Percentiles rank a stretch among this genome's conserved stretches.
Evolutionary conservation across 768 basidiomycete species (phyloP).

Genomic region (Mycena epipterygia): DNA sequence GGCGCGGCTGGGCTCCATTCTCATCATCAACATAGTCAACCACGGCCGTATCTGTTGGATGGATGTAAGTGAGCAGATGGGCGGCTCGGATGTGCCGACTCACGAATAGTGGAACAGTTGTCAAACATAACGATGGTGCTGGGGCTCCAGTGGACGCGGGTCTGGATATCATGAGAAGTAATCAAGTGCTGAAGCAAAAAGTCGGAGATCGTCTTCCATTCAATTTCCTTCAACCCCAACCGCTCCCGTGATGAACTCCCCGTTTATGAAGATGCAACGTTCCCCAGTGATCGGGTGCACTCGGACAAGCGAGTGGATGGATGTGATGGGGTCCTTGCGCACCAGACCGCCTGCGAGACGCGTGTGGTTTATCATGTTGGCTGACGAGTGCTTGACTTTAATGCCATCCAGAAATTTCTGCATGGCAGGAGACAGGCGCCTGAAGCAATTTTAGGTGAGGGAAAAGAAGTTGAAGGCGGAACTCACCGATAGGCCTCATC

Average conservation of each 20-base stretch:
- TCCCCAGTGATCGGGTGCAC: slow-evolving; percentile 46
- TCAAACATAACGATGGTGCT: slow-evolving; percentile 38
- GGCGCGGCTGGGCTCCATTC: slow-evolving; percentile 31
- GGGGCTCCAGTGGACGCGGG: slow-evolving; percentile 42
- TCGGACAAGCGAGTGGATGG: slow-evolving; percentile 45
- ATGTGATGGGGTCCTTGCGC: slow-evolving; percentile 44
- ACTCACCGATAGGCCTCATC: slow-evolving; percentile 36
- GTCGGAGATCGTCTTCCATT: slow-evolving; percentile 40
- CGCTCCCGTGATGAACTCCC: slow-evolving; percentile 43
- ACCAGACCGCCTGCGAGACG: slow-evolving; percentile 40
- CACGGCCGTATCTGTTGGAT: slow-evolving; percentile 33
- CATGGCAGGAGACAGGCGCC: slow-evolving; percentile 31
- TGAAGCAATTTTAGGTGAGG: neutral
- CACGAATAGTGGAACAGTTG: slow-evolving; percentile 30
- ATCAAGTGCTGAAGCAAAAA: slow-evolving; percentile 44
- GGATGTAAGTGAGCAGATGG: neutral
- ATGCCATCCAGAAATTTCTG: slow-evolving; percentile 33
- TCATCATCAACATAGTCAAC: slow-evolving; percentile 37
- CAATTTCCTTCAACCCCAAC: slow-evolving; percentile 44
- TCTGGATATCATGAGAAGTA: slow-evolving; percentile 43
- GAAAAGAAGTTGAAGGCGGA: neutral
- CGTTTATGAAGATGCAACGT: slow-evolving; percentile 45
- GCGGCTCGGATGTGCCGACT: neutral
- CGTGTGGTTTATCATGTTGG: slow-evolving; percentile 42
- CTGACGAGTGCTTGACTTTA: slow-evolving; percentile 43